phyloP scores from a whole-genome alignment of 1,284 basidiomycete species.

The Malassezia japonica region DNA sequence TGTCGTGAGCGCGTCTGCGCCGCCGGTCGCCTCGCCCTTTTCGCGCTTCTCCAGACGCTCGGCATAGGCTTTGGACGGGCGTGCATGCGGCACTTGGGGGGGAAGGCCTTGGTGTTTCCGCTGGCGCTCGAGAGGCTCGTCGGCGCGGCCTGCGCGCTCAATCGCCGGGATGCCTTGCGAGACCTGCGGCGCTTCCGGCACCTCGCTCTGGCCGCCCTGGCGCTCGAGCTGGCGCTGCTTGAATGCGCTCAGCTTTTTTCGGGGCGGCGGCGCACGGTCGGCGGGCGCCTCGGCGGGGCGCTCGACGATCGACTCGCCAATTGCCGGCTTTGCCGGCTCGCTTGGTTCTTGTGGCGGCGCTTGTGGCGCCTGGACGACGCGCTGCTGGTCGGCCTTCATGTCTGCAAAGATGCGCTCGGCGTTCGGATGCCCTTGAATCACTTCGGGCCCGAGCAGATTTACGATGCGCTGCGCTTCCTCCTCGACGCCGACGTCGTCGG shows the following conservation, averaged over 20 bases:
- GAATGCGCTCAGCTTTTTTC: conserved; percentile 30
- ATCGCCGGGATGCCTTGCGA: conserved; percentile 38
- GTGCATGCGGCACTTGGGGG: conserved; percentile 37
- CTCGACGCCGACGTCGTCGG: conserved; percentile 34
- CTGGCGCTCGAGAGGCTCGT: conserved; percentile 22
- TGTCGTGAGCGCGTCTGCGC: background rate
- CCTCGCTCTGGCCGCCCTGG: background rate
- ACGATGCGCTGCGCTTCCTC: conserved; percentile 42
- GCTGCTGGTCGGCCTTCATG: conserved; percentile 8
- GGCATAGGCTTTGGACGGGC: conserved; percentile 42
- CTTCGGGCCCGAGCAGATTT: conserved; percentile 32
- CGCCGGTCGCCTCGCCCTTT: background rate
- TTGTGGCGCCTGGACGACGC: conserved; percentile 4
- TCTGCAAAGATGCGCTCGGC: conserved; percentile 20
- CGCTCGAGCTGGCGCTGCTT: conserved; percentile 30
- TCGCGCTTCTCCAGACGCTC: conserved; percentile 25
- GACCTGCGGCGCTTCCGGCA: conserved; percentile 18
- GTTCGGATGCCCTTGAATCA: conserved; percentile 36
- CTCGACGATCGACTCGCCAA: conserved; percentile 11
- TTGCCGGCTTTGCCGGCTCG: background rate
- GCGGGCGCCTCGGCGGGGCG: background rate
- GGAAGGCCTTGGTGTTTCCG: conserved; percentile 28
- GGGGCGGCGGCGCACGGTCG: background rate
- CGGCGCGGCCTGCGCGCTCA: conserved; percentile 27
- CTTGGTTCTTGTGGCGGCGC: conserved; percentile 13